Conservation (phyloP, 2,329 filamentous ascomycete genomes). For the Pseudopithomyces chartarum region DNA sequence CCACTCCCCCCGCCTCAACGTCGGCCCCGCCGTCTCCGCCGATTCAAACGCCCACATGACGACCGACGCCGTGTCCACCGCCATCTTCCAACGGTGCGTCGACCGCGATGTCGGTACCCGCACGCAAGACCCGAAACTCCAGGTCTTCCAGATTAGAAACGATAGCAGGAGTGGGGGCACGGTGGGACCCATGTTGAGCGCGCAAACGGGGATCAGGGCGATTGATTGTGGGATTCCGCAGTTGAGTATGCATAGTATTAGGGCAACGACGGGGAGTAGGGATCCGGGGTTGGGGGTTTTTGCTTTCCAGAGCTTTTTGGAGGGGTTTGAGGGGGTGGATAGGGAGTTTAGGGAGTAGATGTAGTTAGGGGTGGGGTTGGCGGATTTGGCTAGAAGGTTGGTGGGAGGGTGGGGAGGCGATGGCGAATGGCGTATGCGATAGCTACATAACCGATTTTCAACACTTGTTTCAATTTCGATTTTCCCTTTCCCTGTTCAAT, state of each 20-base stretch:
- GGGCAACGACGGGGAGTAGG: constrained; percentile 82
- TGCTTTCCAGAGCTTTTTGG: constrained; percentile 87
- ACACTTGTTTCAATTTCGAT: too few relatives aligned
- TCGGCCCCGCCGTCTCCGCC: constrained; percentile 78
- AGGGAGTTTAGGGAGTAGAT: constrained; percentile 65
- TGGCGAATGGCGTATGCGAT: not conserved
- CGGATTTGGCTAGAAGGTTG: too few relatives aligned
- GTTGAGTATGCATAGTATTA: constrained; percentile 90
- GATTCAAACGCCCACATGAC: constrained; percentile 97
- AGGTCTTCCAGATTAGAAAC: constrained; percentile 94
- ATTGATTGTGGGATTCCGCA: constrained; percentile 91
- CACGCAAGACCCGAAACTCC: constrained; percentile 63
- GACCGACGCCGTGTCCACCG: constrained; percentile 83
- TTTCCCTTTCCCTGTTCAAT: too few relatives aligned
- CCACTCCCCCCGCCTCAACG: constrained; percentile 86
- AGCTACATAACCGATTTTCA: too few relatives aligned
- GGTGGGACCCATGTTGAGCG: constrained; percentile 88
- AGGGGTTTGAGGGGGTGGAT: constrained; percentile 84
- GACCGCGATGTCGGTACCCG: constrained; percentile 58
- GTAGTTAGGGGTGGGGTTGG: not conserved
- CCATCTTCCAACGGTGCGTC: constrained; percentile 78
- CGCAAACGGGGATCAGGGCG: constrained; percentile 77
- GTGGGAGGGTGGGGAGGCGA: not conserved
- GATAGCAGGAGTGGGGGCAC: constrained; percentile 89
- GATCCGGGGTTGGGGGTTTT: constrained; percentile 89